Conservation (phyloP, 768 basidiomycete genomes). For the Solioccasus polychromus region DNA sequence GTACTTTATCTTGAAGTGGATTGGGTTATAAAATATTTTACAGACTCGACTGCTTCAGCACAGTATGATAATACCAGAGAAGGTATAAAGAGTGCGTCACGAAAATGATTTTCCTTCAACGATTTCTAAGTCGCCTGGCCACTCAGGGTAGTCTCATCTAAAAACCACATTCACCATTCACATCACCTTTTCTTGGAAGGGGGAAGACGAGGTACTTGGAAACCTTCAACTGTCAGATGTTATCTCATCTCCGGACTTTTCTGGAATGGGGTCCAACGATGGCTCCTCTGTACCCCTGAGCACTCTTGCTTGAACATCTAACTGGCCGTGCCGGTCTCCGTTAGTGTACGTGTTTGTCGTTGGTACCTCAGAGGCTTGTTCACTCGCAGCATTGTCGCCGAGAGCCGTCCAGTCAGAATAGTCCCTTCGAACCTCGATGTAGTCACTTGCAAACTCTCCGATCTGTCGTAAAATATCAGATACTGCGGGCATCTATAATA, state of each 20-base stretch:
- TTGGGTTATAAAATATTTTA: constrained; percentile 5
- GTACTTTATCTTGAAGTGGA: background rate
- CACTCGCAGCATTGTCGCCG: constrained; percentile 16
- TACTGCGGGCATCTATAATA: background rate
- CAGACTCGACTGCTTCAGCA: background rate
- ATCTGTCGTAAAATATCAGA: constrained; percentile 37
- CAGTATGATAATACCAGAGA: background rate
- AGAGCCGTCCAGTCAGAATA: constrained; percentile 50
- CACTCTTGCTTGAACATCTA: constrained; percentile 23
- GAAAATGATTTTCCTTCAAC: no score
- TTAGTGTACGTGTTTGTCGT: constrained; percentile 18
- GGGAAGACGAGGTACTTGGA: background rate
- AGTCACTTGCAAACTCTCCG: constrained; percentile 68
- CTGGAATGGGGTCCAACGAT: constrained; percentile 11
- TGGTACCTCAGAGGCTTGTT: constrained; percentile 5
- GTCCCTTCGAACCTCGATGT: constrained; percentile 67
- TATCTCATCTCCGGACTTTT: constrained; percentile 10
- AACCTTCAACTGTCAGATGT: background rate
- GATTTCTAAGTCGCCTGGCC: no score
- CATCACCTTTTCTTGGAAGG: background rate
- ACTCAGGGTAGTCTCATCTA: no score
- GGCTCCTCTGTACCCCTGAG: constrained; percentile 12
- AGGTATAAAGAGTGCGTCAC: background rate
- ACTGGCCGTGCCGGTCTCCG: constrained; percentile 39
- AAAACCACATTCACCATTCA: no score